Evolutionary conservation across 805 yeast genomes (phyloP).

Genomic region (Spathaspora boniae): DNA sequence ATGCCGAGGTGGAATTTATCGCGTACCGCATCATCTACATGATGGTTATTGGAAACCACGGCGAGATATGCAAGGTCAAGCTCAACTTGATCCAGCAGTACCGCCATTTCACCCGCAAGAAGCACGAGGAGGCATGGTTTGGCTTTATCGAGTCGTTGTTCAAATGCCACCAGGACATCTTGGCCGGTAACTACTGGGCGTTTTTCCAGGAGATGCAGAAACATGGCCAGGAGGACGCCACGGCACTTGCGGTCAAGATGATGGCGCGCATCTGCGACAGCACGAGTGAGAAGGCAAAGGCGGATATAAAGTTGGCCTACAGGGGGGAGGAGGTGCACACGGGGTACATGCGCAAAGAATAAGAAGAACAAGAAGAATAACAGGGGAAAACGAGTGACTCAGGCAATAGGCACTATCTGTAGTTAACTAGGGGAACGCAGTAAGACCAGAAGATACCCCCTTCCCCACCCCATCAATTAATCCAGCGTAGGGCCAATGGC

Average conservation of each 20-base stretch:
- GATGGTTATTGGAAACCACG: conserved; percentile 64
- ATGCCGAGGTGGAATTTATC: conserved; percentile 55
- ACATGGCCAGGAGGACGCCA: conserved; percentile 10
- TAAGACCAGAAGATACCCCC: background rate
- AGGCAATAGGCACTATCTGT: too few relatives aligned
- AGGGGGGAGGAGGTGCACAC: background rate
- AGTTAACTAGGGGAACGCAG: background rate
- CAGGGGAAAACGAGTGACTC: too few relatives aligned
- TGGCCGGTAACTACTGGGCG: conserved; percentile 37
- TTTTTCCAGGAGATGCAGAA: conserved; percentile 39
- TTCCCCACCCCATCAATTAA: conserved; percentile 17
- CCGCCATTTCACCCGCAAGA: conserved; percentile 6
- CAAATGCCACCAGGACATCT: conserved; percentile 14
- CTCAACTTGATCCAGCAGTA: conserved; percentile 10
- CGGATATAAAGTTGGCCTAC: background rate
- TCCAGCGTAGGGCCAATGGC: conserved; percentile 66
- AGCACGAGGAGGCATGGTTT: conserved; percentile 14
- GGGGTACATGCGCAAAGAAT: too few relatives aligned
- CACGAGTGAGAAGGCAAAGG: background rate
- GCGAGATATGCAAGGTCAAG: conserved; percentile 48
- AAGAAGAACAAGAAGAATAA: too few relatives aligned
- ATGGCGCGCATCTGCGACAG: too few relatives aligned
- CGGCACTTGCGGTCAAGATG: conserved; percentile 20
- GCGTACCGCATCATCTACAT: conserved; percentile 73
- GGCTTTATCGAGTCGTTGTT: conserved; percentile 15